Conservation (phyloP, 352 stramenopile genomes). For the Phytophthora palmivora region DNA sequence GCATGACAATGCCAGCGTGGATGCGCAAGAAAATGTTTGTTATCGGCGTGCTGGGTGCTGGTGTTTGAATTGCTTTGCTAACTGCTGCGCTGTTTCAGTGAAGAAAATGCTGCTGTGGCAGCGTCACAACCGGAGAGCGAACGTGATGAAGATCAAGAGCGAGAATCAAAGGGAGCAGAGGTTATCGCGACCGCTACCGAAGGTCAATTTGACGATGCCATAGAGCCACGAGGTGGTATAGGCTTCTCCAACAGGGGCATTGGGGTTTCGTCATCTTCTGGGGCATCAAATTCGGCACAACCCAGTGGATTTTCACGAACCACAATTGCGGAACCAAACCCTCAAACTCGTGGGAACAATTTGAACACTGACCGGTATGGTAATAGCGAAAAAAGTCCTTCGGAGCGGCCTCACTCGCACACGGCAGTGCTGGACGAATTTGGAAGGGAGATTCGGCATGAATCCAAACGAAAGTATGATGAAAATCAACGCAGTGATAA, state of each 20-base stretch:
- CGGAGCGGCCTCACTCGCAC: conserved; percentile 1
- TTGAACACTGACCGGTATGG: conserved; percentile 1
- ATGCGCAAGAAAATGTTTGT: conserved; percentile 92
- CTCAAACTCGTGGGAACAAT: background rate
- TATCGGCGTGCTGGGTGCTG: background rate
- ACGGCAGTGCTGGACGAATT: conserved; percentile 35
- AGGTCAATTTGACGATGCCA: conserved; percentile 71
- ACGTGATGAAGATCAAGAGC: conserved; percentile 31
- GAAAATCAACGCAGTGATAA: conserved; percentile 8
- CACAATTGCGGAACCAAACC: conserved; percentile 5
- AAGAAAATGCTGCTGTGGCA: conserved; percentile 50
- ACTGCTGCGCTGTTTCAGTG: conserved; percentile 44
- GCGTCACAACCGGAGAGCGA: conserved; percentile 38
- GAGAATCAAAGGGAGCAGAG: conserved; percentile 4
- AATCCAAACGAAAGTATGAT: conserved; percentile 25
- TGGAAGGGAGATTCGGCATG: conserved; percentile 34
- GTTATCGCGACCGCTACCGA: conserved; percentile 4
- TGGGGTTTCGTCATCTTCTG: conserved; percentile 25
- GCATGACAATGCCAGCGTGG: conserved; percentile 93
- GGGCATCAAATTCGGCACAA: conserved; percentile 2
- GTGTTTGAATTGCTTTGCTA: conserved; percentile 11
- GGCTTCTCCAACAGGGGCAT: conserved; percentile 43
- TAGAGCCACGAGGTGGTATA: conserved; percentile 32
- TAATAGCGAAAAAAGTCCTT: conserved; percentile 11
- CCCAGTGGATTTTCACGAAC: conserved; percentile 1